Percentiles rank a stretch among this genome's conserved stretches.
Conservation (phyloP, 805 yeast species). For the Sporopachydermia quercuum region DNA sequence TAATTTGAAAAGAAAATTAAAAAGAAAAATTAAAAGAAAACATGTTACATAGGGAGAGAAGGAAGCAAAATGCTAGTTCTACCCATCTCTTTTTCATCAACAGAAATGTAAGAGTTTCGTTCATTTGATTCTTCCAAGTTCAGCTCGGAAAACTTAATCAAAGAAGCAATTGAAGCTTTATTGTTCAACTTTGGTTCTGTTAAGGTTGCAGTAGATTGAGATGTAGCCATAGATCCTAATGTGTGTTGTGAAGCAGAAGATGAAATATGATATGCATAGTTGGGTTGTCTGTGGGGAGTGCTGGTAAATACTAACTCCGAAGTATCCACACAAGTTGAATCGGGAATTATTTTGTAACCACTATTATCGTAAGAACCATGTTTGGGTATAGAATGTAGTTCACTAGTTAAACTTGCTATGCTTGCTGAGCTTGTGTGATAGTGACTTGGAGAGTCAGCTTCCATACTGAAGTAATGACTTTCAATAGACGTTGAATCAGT, state of each 20-base stretch:
- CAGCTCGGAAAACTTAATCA: slow-evolving; percentile 1
- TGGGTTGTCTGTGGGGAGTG: no score
- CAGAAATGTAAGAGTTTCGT: background rate
- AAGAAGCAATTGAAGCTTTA: slow-evolving; percentile 11
- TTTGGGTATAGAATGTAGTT: no score
- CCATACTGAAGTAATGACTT: slow-evolving; percentile 4
- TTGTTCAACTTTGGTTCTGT: slow-evolving; percentile 5
- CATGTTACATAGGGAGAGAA: background rate
- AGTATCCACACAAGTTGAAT: background rate
- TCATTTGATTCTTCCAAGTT: slow-evolving; percentile 5
- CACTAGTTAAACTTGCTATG: no score
- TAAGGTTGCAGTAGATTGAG: slow-evolving; percentile 6
- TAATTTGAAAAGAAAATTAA: no score
- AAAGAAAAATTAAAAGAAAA: no score
- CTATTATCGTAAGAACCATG: background rate
- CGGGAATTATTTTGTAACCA: no score
- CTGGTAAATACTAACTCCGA: no score
- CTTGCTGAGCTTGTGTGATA: background rate
- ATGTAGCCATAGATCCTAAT: background rate
- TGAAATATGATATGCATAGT: background rate
- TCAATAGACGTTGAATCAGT: slow-evolving; percentile 6
- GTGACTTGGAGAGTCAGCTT: slow-evolving; percentile 1
- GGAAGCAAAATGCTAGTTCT: background rate
- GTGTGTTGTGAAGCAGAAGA: background rate
- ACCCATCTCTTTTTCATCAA: background rate